Conservation (phyloP, 768 basidiomycete genomes). For the Suillus spraguei region DNA sequence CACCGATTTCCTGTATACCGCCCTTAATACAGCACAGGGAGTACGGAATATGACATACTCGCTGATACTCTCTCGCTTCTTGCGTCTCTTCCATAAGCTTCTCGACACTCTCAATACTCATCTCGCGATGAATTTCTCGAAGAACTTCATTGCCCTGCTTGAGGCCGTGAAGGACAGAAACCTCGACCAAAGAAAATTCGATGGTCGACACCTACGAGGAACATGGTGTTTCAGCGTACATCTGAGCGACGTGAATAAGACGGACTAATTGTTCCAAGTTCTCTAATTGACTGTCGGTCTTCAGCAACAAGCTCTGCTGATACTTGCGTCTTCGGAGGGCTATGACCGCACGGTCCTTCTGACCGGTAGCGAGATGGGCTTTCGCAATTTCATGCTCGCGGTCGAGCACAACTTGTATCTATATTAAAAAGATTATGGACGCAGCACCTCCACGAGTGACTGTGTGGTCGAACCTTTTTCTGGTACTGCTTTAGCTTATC, state of each 20-base stretch:
- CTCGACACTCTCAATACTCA: constrained; percentile 93
- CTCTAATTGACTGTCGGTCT: constrained; percentile 90
- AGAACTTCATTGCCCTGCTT: constrained; percentile 93
- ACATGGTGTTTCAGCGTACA: neutral
- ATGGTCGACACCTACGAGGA: constrained; percentile 83
- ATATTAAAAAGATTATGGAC: constrained; percentile 1
- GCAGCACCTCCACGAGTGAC: neutral
- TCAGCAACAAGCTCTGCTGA: constrained; percentile 82
- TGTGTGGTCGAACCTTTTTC: constrained; percentile 64
- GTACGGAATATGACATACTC: constrained; percentile 45
- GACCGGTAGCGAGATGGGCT: constrained; percentile 74
- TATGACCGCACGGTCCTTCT: constrained; percentile 85
- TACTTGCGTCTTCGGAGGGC: constrained; percentile 92
- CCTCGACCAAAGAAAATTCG: constrained; percentile 94
- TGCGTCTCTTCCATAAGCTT: constrained; percentile 89
- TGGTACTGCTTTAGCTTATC: constrained; percentile 97
- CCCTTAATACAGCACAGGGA: constrained; percentile 3
- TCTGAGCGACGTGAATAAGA: constrained; percentile 14
- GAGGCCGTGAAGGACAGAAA: constrained; percentile 89
- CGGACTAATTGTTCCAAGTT: constrained; percentile 86
- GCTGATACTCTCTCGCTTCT: constrained; percentile 91
- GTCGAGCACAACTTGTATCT: constrained; percentile 88
- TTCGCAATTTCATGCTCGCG: constrained; percentile 91
- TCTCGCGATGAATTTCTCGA: constrained; percentile 91
- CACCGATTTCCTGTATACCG: constrained; percentile 78